Evolutionary conservation across 106 monocot genomes (phyloP).

Genomic region (Hemerocallis citrina): DNA sequence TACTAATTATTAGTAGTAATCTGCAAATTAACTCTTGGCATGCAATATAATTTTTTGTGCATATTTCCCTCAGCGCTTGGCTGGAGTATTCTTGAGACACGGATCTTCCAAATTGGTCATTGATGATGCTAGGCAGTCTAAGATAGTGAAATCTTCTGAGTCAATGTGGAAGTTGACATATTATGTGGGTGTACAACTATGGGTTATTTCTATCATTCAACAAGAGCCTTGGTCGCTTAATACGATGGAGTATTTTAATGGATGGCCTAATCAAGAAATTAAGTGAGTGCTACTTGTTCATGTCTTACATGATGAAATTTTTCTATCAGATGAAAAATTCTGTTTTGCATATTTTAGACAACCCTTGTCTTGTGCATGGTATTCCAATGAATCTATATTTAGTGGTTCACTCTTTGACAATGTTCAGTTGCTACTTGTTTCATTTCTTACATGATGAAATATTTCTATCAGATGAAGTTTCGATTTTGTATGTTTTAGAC

Average conservation of each 20-base stretch:
- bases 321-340: background rate
- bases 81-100: slow-evolving; percentile 26
- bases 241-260: slow-evolving; percentile 58
- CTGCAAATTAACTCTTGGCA: too few species aligned
- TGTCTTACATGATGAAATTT: background rate
- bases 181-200: slow-evolving; percentile 45
- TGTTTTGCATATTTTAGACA: too few species aligned
- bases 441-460: too few species aligned
- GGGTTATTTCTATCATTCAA: slow-evolving; percentile 53
- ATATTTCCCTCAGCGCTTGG: slow-evolving; percentile 32
- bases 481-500: too few species aligned
- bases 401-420: too few species aligned
- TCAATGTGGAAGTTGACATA: slow-evolving; percentile 90
- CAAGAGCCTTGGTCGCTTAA: slow-evolving; percentile 62
- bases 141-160: slow-evolving; percentile 66
- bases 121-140: slow-evolving; percentile 38
- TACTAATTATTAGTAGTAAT: too few species aligned
- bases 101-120: slow-evolving; percentile 18
- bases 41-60: too few species aligned
- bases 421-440: too few species aligned
- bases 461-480: too few species aligned
- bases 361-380: too few species aligned
- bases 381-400: too few species aligned
- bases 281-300: slow-evolving; percentile 31
- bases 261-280: slow-evolving; percentile 77